Evolutionary conservation across 2,329 filamentous ascomycete genomes (phyloP).

Genomic region (Zasmidium citrigriseum): DNA sequence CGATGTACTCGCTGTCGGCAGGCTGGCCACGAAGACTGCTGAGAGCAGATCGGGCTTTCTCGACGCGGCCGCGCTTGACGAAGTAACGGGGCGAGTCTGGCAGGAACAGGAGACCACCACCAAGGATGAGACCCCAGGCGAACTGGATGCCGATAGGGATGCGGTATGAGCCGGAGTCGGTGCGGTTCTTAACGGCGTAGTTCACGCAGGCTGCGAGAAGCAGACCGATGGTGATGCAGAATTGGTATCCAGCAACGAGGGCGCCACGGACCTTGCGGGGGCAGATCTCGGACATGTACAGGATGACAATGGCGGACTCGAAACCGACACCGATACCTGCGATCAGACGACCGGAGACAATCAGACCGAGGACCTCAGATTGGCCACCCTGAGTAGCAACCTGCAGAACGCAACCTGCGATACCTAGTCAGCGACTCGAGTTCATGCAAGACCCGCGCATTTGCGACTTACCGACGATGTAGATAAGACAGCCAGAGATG

Average conservation of each 20-base stretch:
- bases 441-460: neutral
- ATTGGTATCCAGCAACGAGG: constrained; percentile 80
- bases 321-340: constrained; percentile 79
- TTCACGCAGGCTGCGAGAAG: constrained; percentile 70
- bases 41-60: constrained; percentile 64
- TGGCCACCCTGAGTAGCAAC: constrained; percentile 52
- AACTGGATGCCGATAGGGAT: constrained; percentile 81
- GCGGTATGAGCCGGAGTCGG: constrained; percentile 69
- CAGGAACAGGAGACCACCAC: constrained; percentile 68
- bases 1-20: constrained; percentile 70
- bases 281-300: constrained; percentile 83
- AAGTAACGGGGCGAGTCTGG: constrained; percentile 86
- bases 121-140: constrained; percentile 76
- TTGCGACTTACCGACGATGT: constrained; percentile 51
- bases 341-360: constrained; percentile 73
- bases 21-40: constrained; percentile 73
- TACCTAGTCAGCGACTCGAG: constrained; percentile 3
- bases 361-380: constrained; percentile 53
- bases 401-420: constrained; percentile 62
- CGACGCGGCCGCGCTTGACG: constrained; percentile 73
- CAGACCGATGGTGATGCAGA: constrained; percentile 75
- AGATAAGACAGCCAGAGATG: constrained; percentile 71
- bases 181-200: constrained; percentile 66
- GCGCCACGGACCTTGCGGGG: constrained; percentile 65
- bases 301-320: constrained; percentile 75